phyloP scores from a whole-genome alignment of 2,329 filamentous ascomycete species.

The Ophiostoma montium region DNA sequence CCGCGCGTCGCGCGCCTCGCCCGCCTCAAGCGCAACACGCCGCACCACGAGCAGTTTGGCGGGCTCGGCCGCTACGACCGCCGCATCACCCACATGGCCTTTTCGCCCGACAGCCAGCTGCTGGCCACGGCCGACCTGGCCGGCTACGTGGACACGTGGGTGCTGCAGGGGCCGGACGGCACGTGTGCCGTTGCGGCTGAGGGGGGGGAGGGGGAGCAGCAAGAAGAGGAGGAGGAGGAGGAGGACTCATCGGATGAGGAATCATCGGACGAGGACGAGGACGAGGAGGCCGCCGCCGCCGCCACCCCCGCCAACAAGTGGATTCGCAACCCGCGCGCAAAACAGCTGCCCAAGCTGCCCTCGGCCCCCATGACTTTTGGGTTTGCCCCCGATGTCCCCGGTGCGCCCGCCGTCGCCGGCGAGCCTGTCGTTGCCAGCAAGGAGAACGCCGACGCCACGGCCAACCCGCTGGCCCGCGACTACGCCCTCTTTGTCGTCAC shows the following conservation, averaged over 20 bases:
- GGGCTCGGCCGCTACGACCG: slow-evolving; percentile 64
- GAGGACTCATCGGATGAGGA: slow-evolving; percentile 16
- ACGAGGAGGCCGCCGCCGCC: slow-evolving; percentile 19
- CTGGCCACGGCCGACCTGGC: slow-evolving; percentile 69
- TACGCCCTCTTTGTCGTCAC: slow-evolving; percentile 41
- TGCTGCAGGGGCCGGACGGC: slow-evolving; percentile 48
- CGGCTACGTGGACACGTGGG: slow-evolving; percentile 79
- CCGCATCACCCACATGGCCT: slow-evolving; percentile 58
- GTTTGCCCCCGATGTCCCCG: slow-evolving; percentile 42
- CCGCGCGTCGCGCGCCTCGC: slow-evolving; percentile 38
- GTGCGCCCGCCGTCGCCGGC: slow-evolving; percentile 9
- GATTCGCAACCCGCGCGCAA: slow-evolving; percentile 57
- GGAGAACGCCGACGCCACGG: slow-evolving; percentile 8
- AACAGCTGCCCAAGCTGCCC: slow-evolving; percentile 54
- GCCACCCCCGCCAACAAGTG: slow-evolving; percentile 32
- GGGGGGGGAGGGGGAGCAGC: slow-evolving; percentile 12
- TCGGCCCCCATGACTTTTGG: slow-evolving; percentile 52
- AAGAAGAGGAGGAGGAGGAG: slow-evolving; percentile 19
- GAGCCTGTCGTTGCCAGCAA: neutral
- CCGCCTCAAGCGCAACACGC: slow-evolving; percentile 28
- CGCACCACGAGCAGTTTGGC: slow-evolving; percentile 44
- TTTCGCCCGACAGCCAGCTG: slow-evolving; percentile 68
- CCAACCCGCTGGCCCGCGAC: slow-evolving; percentile 28
- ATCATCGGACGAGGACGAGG: slow-evolving; percentile 26
- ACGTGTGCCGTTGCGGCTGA: slow-evolving; percentile 6